Conservation (phyloP, 1,284 basidiomycete species). For the Malassezia pachydermatis region DNA sequence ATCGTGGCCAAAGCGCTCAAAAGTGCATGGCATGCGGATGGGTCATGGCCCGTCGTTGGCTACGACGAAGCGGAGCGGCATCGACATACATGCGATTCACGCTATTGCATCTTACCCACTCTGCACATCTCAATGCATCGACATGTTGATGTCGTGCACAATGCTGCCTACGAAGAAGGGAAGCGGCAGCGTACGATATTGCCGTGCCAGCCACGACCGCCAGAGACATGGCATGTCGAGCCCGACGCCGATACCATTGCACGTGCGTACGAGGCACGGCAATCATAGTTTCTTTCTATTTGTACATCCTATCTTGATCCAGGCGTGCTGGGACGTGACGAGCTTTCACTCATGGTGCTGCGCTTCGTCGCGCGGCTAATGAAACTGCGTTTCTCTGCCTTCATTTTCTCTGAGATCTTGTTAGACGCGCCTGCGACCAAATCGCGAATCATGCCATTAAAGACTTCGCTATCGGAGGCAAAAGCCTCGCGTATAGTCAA, state of each 20-base stretch:
- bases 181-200: neutral
- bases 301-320: neutral
- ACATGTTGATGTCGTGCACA: slow-evolving; percentile 9
- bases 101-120: slow-evolving; percentile 1
- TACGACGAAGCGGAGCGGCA: slow-evolving; percentile 14
- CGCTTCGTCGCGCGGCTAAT: slow-evolving; percentile 3
- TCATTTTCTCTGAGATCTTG: slow-evolving; percentile 4
- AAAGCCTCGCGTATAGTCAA: slow-evolving; percentile 38
- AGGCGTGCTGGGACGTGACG: slow-evolving; percentile 8
- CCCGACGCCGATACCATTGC: slow-evolving; percentile 10
- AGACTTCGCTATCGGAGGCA: slow-evolving; percentile 39
- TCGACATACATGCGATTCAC: slow-evolving; percentile 3
- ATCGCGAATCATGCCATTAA: slow-evolving; percentile 44
- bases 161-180: slow-evolving; percentile 6
- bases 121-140: slow-evolving; percentile 12
- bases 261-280: slow-evolving; percentile 8
- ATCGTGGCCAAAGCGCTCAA: slow-evolving; percentile 14
- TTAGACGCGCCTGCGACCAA: slow-evolving; percentile 34
- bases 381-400: slow-evolving; percentile 9
- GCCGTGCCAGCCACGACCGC: slow-evolving; percentile 3
- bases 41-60: slow-evolving; percentile 18
- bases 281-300: neutral
- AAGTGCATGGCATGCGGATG: slow-evolving; percentile 13
- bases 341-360: neutral
- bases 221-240: neutral